A percentile compares a stretch with the other conserved stretches of the same genome.
Evolutionary conservation across 208 protist genomes (phyloP).

Genomic region (Acanthamoeba royreba): DNA sequence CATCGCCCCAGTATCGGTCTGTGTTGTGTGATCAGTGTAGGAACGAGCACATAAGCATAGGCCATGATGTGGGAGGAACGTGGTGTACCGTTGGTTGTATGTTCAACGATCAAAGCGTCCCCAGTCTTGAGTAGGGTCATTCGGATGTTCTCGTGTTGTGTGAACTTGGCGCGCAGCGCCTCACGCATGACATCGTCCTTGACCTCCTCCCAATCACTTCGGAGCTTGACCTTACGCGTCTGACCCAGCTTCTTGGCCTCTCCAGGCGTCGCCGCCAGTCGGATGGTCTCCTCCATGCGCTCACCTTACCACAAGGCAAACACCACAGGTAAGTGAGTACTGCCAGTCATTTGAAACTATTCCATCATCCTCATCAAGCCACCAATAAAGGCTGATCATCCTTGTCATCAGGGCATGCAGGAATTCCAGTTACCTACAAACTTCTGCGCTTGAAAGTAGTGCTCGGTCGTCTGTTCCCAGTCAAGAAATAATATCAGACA

Average conservation of each 20-base stretch:
- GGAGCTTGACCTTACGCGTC: background rate
- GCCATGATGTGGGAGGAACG: background rate
- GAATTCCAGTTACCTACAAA: background rate
- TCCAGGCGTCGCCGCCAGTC: background rate
- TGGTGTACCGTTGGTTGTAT: background rate
- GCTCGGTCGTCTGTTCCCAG: background rate
- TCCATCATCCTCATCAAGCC: background rate
- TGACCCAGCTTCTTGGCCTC: background rate
- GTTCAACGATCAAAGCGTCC: background rate
- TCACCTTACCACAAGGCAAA: background rate
- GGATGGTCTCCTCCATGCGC: background rate
- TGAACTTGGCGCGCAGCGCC: background rate
- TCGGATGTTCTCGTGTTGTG: background rate
- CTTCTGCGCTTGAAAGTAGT: background rate
- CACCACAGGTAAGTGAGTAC: too few species aligned
- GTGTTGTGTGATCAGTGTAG: background rate
- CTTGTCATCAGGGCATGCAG: background rate
- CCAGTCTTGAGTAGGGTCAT: background rate
- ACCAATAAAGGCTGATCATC: background rate
- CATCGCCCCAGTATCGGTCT: slow-evolving; percentile 10
- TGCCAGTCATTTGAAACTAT: too few species aligned
- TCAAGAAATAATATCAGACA: background rate
- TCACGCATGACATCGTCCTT: background rate
- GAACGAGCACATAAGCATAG: background rate
- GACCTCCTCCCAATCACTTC: background rate